Conservation (phyloP, 495 filamentous ascomycete species). For the Trichoderma gamsii region DNA sequence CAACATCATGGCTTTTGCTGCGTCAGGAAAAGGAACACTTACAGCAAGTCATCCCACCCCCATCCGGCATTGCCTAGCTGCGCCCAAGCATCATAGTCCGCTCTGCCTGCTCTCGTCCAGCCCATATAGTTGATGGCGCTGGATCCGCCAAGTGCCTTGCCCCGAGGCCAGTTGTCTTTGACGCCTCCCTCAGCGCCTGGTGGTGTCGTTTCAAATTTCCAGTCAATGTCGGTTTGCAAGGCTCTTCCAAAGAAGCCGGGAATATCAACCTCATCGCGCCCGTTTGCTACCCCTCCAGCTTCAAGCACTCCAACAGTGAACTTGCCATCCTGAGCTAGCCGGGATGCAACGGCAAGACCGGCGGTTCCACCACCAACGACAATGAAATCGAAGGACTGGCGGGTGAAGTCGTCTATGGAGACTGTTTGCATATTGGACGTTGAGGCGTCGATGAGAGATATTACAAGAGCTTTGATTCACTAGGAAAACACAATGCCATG, state of each 20-base stretch:
- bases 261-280: background rate
- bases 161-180: background rate
- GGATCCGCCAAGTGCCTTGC: slow-evolving; percentile 17
- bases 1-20: background rate
- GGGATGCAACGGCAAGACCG: slow-evolving; percentile 51
- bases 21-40: slow-evolving; percentile 17
- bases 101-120: slow-evolving; percentile 41
- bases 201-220: background rate
- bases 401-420: background rate
- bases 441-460: background rate
- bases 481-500: too few species aligned
- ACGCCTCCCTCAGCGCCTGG: background rate
- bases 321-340: slow-evolving; percentile 29
- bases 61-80: slow-evolving; percentile 43
- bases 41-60: slow-evolving; percentile 22
- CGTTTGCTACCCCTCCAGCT: background rate
- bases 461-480: too few species aligned
- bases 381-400: slow-evolving; percentile 28
- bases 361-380: slow-evolving; percentile 63
- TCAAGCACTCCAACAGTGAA: slow-evolving; percentile 2
- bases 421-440: slow-evolving; percentile 3
- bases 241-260: background rate
- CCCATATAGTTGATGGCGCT: slow-evolving; percentile 17
- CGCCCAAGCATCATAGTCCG: slow-evolving; percentile 48
- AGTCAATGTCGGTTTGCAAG: background rate